Percentiles rank a stretch among this genome's conserved stretches.
These are phyloP conservation scores for Metschnikowia shivogae DNA, from an alignment of 805 yeast species.

Conservation along the genomic window DNA sequence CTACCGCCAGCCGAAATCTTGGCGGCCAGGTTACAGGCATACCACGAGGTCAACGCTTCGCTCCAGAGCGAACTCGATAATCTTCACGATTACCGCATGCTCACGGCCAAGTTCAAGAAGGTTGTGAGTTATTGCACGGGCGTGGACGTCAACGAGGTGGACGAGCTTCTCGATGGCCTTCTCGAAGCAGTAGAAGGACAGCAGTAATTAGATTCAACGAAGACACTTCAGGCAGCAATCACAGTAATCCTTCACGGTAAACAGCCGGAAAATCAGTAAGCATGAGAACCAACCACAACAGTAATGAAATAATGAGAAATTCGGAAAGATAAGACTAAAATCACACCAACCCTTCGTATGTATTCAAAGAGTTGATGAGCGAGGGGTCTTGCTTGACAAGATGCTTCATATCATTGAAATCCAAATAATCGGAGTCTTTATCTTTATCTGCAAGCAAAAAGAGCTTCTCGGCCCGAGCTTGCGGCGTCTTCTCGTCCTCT, in stretches of 20 bases:
- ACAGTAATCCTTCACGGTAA: background rate
- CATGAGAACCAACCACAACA: no score
- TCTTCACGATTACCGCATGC: slow-evolving; percentile 43
- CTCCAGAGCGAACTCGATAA: slow-evolving; percentile 50
- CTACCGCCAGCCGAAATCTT: slow-evolving; percentile 50
- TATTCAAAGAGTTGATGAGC: slow-evolving; percentile 67
- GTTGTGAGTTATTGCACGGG: slow-evolving; percentile 90
- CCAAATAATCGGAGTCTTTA: slow-evolving; percentile 56
- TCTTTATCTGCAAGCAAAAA: slow-evolving; percentile 72
- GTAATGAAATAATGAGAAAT: no score
- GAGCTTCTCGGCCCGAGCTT: slow-evolving; percentile 75
- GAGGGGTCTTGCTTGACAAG: slow-evolving; percentile 77
- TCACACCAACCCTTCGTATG: slow-evolving; percentile 76
- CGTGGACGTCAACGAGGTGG: slow-evolving; percentile 76
- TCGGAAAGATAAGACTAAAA: background rate
- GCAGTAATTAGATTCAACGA: slow-evolving; percentile 20
- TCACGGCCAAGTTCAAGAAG: slow-evolving; percentile 67
- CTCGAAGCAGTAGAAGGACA: slow-evolving; percentile 85
- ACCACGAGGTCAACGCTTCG: slow-evolving; percentile 60
- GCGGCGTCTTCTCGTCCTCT: slow-evolving; percentile 91
- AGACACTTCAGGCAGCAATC: background rate
- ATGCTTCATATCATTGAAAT: slow-evolving; percentile 79
- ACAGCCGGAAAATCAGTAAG: no score
- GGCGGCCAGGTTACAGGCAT: slow-evolving; percentile 78
- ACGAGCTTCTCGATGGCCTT: slow-evolving; percentile 74